phyloP scores from a whole-genome alignment of 2,329 filamentous ascomycete species.

The Colletotrichum lupini region DNA sequence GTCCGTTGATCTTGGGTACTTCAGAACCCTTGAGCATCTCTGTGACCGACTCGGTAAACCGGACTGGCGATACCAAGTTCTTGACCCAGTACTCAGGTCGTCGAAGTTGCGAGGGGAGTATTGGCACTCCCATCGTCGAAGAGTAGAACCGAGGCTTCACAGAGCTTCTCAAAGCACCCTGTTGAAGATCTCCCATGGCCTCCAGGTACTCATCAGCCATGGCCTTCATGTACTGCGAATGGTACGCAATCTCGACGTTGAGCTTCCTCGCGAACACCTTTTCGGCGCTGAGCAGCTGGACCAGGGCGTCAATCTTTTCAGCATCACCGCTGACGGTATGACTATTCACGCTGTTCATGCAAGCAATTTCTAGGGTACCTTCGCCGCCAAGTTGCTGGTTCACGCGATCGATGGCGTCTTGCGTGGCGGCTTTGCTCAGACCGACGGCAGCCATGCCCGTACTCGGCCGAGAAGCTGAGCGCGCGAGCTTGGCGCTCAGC shows the following conservation, averaged over 20 bases:
- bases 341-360: slow-evolving; percentile 64
- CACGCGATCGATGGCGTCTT: slow-evolving; percentile 41
- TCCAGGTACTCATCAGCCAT: slow-evolving; percentile 49
- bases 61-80: slow-evolving; percentile 53
- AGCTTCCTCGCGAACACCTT: slow-evolving; percentile 59
- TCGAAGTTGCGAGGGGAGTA: slow-evolving; percentile 6
- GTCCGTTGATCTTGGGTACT: background rate
- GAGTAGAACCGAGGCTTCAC: slow-evolving; percentile 27
- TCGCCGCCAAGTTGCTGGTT: slow-evolving; percentile 10
- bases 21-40: slow-evolving; percentile 39
- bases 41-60: slow-evolving; percentile 54
- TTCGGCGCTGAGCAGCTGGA: slow-evolving; percentile 43
- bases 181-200: slow-evolving; percentile 16
- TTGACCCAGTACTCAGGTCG: slow-evolving; percentile 56
- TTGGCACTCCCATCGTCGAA: slow-evolving; percentile 7
- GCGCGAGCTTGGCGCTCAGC: slow-evolving; percentile 40
- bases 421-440: slow-evolving; percentile 43
- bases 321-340: slow-evolving; percentile 56
- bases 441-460: slow-evolving; percentile 54
- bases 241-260: slow-evolving; percentile 63
- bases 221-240: slow-evolving; percentile 63
- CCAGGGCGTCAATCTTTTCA: slow-evolving; percentile 43
- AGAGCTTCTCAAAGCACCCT: slow-evolving; percentile 5
- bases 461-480: slow-evolving; percentile 44
- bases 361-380: slow-evolving; percentile 50